Percentiles rank a stretch among this genome's conserved stretches.
Evolutionary conservation across 257 asterid genomes (phyloP).

Genomic region (Solanum pinnatisectum): DNA sequence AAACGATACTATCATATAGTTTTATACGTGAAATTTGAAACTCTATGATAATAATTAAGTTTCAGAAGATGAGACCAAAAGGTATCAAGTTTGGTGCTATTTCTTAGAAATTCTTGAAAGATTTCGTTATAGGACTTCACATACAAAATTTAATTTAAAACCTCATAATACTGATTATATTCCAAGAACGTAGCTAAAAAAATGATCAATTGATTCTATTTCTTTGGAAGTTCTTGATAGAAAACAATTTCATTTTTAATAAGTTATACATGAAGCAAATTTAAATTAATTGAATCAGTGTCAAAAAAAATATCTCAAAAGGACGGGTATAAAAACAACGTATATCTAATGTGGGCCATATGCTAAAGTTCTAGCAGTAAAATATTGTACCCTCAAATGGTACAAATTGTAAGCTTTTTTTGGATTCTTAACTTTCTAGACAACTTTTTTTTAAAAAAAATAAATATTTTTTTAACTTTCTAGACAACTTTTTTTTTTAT

Average conservation of each 20-base stretch:
- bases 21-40: background rate
- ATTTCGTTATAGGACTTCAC: background rate
- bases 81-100: background rate
- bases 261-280: rapidly evolving
- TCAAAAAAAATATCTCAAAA: background rate
- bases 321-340: background rate
- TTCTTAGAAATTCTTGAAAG: background rate
- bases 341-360: slow-evolving; percentile 11
- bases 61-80: background rate
- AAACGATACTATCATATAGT: rapidly evolving
- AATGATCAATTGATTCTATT: background rate
- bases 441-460: background rate
- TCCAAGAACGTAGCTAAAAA: background rate
- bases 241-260: too few relatives aligned
- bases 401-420: slow-evolving; percentile 24
- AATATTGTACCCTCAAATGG: slow-evolving; percentile 19
- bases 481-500: background rate
- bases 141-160: background rate
- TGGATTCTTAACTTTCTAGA: slow-evolving; percentile 20
- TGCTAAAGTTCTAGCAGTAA: background rate
- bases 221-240: background rate
- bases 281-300: background rate
- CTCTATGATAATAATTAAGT: background rate
- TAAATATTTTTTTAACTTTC: too few relatives aligned
- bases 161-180: background rate